Base-by-base conservation (phyloP, 202 grass and related monocot species). In the Tripidium arundinaceum region DNA sequence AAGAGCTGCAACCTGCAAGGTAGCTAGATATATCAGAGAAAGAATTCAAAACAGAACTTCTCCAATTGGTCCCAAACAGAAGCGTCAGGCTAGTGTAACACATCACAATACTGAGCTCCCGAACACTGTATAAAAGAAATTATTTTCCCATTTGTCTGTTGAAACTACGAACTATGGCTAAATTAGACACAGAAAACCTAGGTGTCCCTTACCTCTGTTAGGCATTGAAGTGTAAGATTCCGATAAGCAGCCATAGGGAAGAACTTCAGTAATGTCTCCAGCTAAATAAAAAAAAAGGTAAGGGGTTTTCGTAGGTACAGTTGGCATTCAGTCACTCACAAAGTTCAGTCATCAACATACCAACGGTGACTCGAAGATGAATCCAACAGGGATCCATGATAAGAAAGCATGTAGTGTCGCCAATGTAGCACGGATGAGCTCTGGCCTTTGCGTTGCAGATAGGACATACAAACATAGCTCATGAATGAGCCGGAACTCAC, bases 391-490 rank as follows among this genome's bases (percentile, higher is more conserved):
- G 79, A 99, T 99, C 97, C 97, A 99, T 61, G 97, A 99, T 71
- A 99, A 83, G 79, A 99, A 99, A 57, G 97, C 93, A 91, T 99
- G 97, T 62, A 99, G 93, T 24, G 97, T 99, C 42, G 97, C 97
- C 74, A 99, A 79, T 22, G 97, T 99, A 67, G 97, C 97, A 55
- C 97, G 87, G 72, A 99, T 93, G 70, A 99, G 87, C 82, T 97
- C 93, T 36, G 97, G 68, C 70, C 90, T 90, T 88, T 99, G 93
- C 34, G 97, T 96, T 78, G 97, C 97, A 33, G 97, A 97, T 87
- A 99, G 75, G 65, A 99, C 97, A 79, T 96, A 99, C 76, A 99
- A 90, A 87, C 97, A 99, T 75, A 99, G 83, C 90, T 99, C 97
- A 52, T 99, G 97, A 77, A 99, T 92, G 68, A 99, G 89, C 37